These are phyloP conservation scores for Crithidia expoeki DNA, from an alignment of 208 protist genomes.

Conservation along the genomic window DNA sequence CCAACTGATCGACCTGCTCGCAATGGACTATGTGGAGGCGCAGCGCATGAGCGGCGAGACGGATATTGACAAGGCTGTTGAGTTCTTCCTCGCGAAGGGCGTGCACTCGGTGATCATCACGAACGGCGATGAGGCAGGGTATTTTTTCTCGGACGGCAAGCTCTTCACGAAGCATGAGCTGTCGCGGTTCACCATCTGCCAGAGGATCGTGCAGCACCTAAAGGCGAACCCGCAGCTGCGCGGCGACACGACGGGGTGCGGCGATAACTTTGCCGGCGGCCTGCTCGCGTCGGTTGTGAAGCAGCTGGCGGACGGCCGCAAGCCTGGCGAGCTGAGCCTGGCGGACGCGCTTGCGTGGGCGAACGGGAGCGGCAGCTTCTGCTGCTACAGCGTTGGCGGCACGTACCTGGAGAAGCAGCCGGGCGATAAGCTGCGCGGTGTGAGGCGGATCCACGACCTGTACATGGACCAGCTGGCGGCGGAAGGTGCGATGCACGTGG, in stretches of 20 bases:
- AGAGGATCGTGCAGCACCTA: constrained; percentile 26
- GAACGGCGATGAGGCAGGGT: constrained; percentile 26
- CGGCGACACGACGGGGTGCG: constrained; percentile 41
- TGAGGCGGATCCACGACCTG: constrained; percentile 26
- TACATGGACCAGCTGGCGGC: constrained; percentile 34
- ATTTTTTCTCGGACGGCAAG: constrained; percentile 27
- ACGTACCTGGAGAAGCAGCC: constrained; percentile 35
- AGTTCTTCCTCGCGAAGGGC: constrained; percentile 28
- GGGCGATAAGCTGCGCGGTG: constrained; percentile 27
- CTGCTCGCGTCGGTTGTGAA: constrained; percentile 33
- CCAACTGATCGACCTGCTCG: constrained; percentile 34
- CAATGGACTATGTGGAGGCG: constrained; percentile 37
- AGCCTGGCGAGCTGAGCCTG: constrained; percentile 25
- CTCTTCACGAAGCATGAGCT: constrained; percentile 31
- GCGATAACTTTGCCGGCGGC: constrained; percentile 42
- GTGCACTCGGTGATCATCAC: constrained; percentile 32
- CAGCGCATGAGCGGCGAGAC: constrained; percentile 34
- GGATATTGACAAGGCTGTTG: constrained; percentile 28
- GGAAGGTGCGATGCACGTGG: constrained; percentile 16
- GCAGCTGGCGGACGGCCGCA: constrained; percentile 25
- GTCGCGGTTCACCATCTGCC: constrained; percentile 23
- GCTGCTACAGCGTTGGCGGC: constrained; percentile 39
- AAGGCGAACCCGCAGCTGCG: constrained; percentile 33
- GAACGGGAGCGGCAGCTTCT: constrained; percentile 36
- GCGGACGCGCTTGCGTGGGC: constrained; percentile 31